Evolutionary conservation across 1,284 basidiomycete genomes (phyloP).

Genomic region (Heterobasidion occidentale): DNA sequence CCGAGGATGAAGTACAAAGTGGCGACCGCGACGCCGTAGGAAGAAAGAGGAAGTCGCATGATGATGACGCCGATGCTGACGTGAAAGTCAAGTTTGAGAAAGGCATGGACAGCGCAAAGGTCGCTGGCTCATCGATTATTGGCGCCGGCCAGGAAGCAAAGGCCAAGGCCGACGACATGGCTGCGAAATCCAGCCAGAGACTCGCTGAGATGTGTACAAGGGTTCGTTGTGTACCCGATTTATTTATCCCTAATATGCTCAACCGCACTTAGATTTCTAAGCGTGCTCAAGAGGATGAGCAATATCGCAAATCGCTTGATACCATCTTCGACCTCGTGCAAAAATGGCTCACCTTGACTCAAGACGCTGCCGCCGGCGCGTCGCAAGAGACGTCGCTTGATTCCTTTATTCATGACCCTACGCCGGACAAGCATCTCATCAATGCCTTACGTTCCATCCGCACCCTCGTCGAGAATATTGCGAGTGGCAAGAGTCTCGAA

Average conservation of each 20-base stretch:
- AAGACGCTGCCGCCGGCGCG: slow-evolving; percentile 37
- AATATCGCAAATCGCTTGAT: slow-evolving; percentile 46
- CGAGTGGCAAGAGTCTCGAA: slow-evolving; percentile 36
- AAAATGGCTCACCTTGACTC: slow-evolving; percentile 45
- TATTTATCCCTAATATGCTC: background rate
- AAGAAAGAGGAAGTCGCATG: slow-evolving; percentile 37
- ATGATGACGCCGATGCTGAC: slow-evolving; percentile 32
- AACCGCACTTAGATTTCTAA: slow-evolving; percentile 41
- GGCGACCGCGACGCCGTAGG: slow-evolving; percentile 52
- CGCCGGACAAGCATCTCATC: slow-evolving; percentile 46
- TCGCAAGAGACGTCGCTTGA: slow-evolving; percentile 36
- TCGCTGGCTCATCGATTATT: slow-evolving; percentile 45
- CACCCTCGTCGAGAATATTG: slow-evolving; percentile 40
- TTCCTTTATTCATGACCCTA: slow-evolving; percentile 48
- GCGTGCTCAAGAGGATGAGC: slow-evolving; percentile 48
- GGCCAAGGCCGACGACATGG: slow-evolving; percentile 32
- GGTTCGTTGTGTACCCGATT: slow-evolving; percentile 25
- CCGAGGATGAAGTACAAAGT: slow-evolving; percentile 48
- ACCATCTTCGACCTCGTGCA: slow-evolving; percentile 47
- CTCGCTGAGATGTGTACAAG: slow-evolving; percentile 43
- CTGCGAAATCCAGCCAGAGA: slow-evolving; percentile 30
- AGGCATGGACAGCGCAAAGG: slow-evolving; percentile 56
- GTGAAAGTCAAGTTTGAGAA: slow-evolving; percentile 47
- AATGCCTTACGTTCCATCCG: slow-evolving; percentile 38
- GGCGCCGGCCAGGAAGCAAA: slow-evolving; percentile 39